Conservation (phyloP, 352 stramenopile species). For the Phytophthora fragariae region DNA sequence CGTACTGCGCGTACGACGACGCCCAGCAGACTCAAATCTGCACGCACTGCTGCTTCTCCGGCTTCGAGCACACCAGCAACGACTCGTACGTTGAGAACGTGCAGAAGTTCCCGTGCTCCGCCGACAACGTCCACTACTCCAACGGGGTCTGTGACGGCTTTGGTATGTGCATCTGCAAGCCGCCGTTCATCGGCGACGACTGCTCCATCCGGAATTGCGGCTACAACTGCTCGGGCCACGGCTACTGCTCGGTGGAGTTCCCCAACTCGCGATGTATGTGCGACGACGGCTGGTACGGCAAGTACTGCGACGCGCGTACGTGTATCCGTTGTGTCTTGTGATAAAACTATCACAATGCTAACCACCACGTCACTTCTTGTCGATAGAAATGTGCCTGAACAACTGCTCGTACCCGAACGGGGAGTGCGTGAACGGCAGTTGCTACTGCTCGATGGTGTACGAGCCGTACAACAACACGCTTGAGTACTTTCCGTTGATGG, state of each 20-base stretch:
- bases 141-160: slow-evolving; percentile 97
- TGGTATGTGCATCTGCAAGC: slow-evolving; percentile 94
- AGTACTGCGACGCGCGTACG: slow-evolving; percentile 91
- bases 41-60: slow-evolving; percentile 94
- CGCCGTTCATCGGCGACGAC: slow-evolving; percentile 92
- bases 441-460: slow-evolving; percentile 93
- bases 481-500: slow-evolving; percentile 80
- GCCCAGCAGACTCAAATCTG: slow-evolving; percentile 87
- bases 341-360: background rate
- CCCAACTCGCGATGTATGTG: slow-evolving; percentile 96
- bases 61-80: slow-evolving; percentile 84
- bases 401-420: slow-evolving; percentile 98
- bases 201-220: slow-evolving; percentile 96
- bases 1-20: slow-evolving; percentile 94
- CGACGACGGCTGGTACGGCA: slow-evolving; percentile 94
- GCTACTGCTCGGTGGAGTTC: slow-evolving; percentile 97
- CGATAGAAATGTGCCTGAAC: slow-evolving; percentile 93
- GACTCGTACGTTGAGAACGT: slow-evolving; percentile 93
- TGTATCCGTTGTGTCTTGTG: slow-evolving; percentile 10
- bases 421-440: slow-evolving; percentile 91
- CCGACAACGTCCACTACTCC: slow-evolving; percentile 87
- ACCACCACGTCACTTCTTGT: background rate
- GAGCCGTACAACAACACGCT: slow-evolving; percentile 95
- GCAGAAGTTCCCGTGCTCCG: slow-evolving; percentile 90
- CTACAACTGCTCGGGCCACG: slow-evolving; percentile 92